Conservation (phyloP, 805 yeast genomes). For the Metschnikowia lunata region DNA sequence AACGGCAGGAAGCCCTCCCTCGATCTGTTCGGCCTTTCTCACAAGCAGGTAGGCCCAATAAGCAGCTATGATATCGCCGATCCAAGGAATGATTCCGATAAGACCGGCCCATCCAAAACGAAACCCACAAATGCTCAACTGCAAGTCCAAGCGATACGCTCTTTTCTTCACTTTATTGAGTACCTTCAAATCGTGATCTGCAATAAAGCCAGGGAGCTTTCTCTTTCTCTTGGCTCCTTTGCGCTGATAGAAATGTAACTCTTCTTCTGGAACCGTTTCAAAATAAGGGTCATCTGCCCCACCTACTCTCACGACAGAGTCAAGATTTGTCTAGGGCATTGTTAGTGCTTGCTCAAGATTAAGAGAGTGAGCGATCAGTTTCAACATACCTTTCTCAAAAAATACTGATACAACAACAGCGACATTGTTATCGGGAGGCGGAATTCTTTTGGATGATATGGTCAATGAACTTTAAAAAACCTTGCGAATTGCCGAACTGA, state of each 20-base stretch:
- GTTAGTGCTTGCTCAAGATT: constrained; percentile 1
- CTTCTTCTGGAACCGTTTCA: constrained; percentile 38
- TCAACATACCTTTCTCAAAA: constrained; percentile 34
- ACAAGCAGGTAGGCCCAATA: constrained; percentile 30
- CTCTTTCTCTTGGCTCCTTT: constrained; percentile 39
- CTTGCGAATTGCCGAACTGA: not conserved
- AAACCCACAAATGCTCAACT: constrained; percentile 36
- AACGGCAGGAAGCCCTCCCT: constrained; percentile 34
- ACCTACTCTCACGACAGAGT: constrained; percentile 27
- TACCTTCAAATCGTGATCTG: constrained; percentile 29
- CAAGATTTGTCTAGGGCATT: constrained; percentile 23
- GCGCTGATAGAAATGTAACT: constrained; percentile 38
- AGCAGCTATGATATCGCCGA: constrained; percentile 32
- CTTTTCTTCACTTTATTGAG: constrained; percentile 32
- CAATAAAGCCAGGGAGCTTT: constrained; percentile 33
- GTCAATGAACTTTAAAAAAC: too few relatives aligned
- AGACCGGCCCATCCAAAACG: constrained; percentile 42
- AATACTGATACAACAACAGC: constrained; percentile 29
- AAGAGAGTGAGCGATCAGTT: too few relatives aligned
- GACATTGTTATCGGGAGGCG: constrained; percentile 20
- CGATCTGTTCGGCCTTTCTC: constrained; percentile 29
- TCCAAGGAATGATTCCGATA: constrained; percentile 40
- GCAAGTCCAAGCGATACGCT: constrained; percentile 39
- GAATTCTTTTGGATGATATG: too few relatives aligned
- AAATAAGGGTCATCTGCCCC: constrained; percentile 35